Conservation (phyloP, 345 rosid genomes). For the Eucalyptus dawsonii region DNA sequence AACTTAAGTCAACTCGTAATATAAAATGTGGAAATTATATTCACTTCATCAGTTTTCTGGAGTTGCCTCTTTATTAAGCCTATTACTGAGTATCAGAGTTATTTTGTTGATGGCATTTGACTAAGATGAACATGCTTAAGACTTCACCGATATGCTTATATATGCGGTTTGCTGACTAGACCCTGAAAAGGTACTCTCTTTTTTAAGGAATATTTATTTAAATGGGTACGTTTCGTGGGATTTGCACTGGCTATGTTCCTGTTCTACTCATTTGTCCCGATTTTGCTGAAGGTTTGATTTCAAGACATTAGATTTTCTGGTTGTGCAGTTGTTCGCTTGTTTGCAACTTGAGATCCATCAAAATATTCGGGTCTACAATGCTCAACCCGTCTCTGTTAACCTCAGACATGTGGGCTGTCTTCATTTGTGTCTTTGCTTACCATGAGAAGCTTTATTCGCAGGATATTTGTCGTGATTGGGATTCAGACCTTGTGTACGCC, state of each 20-base stretch:
- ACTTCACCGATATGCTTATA: neutral
- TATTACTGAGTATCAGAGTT: neutral
- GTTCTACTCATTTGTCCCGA: constrained; percentile 59
- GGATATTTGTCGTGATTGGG: neutral
- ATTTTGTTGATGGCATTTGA: neutral
- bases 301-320: neutral
- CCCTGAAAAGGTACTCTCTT: accelerated
- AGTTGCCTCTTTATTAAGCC: neutral
- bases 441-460: constrained; percentile 52
- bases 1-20: too few relatives aligned
- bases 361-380: constrained; percentile 43
- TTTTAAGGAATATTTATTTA: neutral
- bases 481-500: too few relatives aligned
- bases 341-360: neutral
- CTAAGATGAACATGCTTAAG: neutral
- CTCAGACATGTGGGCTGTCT: constrained; percentile 81
- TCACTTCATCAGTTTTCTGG: neutral
- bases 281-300: constrained; percentile 62
- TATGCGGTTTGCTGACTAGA: neutral
- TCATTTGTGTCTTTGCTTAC: constrained; percentile 58
- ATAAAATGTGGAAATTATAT: neutral
- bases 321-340: neutral
- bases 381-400: constrained; percentile 70
- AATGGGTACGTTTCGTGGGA: constrained; percentile 37
- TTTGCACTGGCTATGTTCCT: constrained; percentile 44